Percentiles rank a stretch among this genome's conserved stretches.
These are phyloP conservation scores for Pachysolen tannophilus DNA, from an alignment of 805 yeast genomes.

Conservation along the genomic window DNA sequence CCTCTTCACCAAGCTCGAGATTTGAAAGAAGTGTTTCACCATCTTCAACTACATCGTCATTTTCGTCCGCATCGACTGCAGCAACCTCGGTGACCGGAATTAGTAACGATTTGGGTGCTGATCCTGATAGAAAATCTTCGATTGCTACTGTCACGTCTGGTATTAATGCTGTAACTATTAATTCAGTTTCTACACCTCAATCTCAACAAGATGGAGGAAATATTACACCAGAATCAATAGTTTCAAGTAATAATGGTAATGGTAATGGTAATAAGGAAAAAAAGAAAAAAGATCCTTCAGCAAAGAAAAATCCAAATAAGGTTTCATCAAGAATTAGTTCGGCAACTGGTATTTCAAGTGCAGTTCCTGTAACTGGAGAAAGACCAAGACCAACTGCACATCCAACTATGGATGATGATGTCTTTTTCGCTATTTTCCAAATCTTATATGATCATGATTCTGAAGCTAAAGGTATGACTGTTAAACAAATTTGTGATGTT, in stretches of 20 bases:
- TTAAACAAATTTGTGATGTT: slow-evolving; percentile 76
- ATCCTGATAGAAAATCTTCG: slow-evolving; percentile 11
- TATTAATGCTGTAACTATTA: too few relatives aligned
- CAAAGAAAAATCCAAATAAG: slow-evolving; percentile 21
- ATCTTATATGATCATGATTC: slow-evolving; percentile 64
- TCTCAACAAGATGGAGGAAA: slow-evolving; percentile 2
- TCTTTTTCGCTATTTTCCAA: slow-evolving; percentile 64
- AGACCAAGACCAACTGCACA: slow-evolving; percentile 66
- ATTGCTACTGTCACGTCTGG: slow-evolving; percentile 11
- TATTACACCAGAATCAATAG: slow-evolving; percentile 9
- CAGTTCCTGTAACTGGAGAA: slow-evolving; percentile 74
- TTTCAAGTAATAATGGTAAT: too few relatives aligned
- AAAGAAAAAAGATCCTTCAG: slow-evolving; percentile 17
- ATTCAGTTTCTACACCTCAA: slow-evolving; percentile 2
- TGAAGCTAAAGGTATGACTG: slow-evolving; percentile 78
- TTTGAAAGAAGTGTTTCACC: slow-evolving; percentile 31
- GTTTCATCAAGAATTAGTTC: slow-evolving; percentile 36
- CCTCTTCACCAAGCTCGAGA: slow-evolving; percentile 22
- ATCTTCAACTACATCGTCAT: slow-evolving; percentile 36
- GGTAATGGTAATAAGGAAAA: slow-evolving; percentile 10
- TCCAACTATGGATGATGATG: slow-evolving; percentile 65
- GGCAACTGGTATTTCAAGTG: slow-evolving; percentile 69
- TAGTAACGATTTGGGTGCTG: slow-evolving; percentile 13
- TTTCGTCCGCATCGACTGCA: slow-evolving; percentile 19
- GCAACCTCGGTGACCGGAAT: slow-evolving; percentile 19